Percentiles rank a stretch among this genome's conserved stretches.
Evolutionary conservation across 805 yeast species (phyloP).

Genomic region (Suhomyces sp.): DNA sequence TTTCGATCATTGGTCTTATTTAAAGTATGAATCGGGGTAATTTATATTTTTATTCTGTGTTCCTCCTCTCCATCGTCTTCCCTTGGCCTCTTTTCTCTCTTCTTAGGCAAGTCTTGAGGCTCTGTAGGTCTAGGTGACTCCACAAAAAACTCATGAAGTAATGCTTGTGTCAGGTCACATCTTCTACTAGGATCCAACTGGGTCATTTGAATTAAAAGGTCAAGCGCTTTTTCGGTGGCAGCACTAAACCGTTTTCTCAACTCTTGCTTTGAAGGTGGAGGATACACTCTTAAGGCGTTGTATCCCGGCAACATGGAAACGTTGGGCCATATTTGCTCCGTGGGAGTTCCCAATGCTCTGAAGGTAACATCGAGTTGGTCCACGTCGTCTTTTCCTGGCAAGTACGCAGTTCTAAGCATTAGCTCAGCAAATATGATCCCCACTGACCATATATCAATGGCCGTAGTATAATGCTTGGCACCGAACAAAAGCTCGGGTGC

Average conservation of each 20-base stretch:
- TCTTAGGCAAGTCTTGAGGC: constrained; percentile 60
- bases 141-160: constrained; percentile 63
- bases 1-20: too few species aligned
- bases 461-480: constrained; percentile 42
- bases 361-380: constrained; percentile 94
- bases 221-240: constrained; percentile 81
- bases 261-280: constrained; percentile 79
- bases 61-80: constrained; percentile 15
- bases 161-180: constrained; percentile 59
- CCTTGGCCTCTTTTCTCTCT: constrained; percentile 23
- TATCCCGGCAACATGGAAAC: constrained; percentile 77
- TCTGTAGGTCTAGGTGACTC: constrained; percentile 76
- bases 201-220: constrained; percentile 68
- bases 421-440: constrained; percentile 85
- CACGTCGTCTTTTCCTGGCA: constrained; percentile 87
- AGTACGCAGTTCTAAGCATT: constrained; percentile 90
- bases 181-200: constrained; percentile 76
- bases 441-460: constrained; percentile 45
- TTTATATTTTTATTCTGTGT: constrained; percentile 20
- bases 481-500: constrained; percentile 61
- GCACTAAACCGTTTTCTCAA: constrained; percentile 82
- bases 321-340: constrained; percentile 88
- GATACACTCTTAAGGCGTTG: constrained; percentile 69
- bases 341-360: constrained; percentile 93
- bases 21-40: too few species aligned